These are phyloP conservation scores for Persicaria maculosa DNA, from an alignment of 148 eudicot species.

Conservation along the genomic window DNA sequence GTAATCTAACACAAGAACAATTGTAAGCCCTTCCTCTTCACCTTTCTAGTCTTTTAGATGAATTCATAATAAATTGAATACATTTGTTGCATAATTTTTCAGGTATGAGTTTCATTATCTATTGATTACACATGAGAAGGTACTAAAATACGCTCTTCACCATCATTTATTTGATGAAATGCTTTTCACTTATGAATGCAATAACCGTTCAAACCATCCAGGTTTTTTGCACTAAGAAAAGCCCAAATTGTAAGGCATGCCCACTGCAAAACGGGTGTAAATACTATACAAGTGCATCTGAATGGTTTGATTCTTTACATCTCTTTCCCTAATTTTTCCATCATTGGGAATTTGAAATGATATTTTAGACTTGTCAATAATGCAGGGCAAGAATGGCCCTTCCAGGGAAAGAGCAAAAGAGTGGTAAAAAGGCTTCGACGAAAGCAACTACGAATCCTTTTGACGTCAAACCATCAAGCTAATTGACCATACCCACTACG, in stretches of 20 bases:
- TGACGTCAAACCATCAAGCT: background rate
- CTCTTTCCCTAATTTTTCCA: background rate
- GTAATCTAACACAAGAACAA: constrained; percentile 3
- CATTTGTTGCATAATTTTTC: background rate
- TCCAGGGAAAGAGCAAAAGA: background rate
- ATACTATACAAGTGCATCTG: constrained; percentile 15
- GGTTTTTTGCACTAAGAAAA: constrained; percentile 20
- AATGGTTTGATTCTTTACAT: constrained; percentile 7
- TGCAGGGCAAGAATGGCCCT: constrained; percentile 11
- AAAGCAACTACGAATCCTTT: background rate
- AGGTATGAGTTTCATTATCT: constrained; percentile 21
- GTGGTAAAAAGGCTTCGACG: background rate
- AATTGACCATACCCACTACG: background rate
- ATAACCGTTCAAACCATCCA: background rate
- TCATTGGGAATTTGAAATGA: background rate
- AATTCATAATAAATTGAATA: background rate
- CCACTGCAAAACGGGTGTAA: constrained; percentile 15
- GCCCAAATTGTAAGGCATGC: constrained; percentile 19
- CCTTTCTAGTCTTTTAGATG: background rate
- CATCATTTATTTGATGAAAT: background rate
- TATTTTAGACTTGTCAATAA: background rate
- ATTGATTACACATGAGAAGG: constrained; percentile 23
- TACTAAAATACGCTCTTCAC: background rate
- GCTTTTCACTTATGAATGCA: background rate
- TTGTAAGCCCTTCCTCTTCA: constrained; percentile 12